Evolutionary conservation across 108 stramenopile genomes (phyloP).

Genomic region (Skeletonema grethae): DNA sequence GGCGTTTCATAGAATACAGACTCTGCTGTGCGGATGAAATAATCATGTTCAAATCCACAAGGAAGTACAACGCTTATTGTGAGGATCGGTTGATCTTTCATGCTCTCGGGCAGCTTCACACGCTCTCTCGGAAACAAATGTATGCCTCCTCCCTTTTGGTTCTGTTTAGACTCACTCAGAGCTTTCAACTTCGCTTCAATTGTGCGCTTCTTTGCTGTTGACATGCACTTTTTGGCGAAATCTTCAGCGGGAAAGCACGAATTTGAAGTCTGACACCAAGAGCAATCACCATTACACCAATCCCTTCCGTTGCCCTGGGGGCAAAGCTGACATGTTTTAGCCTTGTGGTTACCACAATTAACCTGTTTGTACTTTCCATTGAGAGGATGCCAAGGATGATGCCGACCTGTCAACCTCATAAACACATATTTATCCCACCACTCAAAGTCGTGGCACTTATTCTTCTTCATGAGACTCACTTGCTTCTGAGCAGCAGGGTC

Average conservation of each 20-base stretch:
- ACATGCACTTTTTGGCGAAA: slow-evolving; percentile 7
- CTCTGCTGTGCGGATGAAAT: slow-evolving; percentile 34
- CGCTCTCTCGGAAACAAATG: slow-evolving; percentile 11
- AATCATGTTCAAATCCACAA: slow-evolving; percentile 48
- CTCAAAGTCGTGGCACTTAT: slow-evolving; percentile 54
- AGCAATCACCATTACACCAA: slow-evolving; percentile 52
- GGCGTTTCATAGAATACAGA: slow-evolving; percentile 41
- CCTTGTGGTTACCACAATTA: slow-evolving; percentile 48
- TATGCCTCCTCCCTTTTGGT: background rate
- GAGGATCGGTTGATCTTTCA: slow-evolving; percentile 15
- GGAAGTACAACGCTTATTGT: slow-evolving; percentile 46
- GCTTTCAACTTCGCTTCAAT: background rate
- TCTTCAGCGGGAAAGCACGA: slow-evolving; percentile 22
- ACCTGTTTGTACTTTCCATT: slow-evolving; percentile 38
- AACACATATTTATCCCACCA: slow-evolving; percentile 57
- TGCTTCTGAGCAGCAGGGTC: slow-evolving; percentile 49
- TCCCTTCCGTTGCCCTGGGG: slow-evolving; percentile 44
- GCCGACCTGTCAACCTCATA: slow-evolving; percentile 45
- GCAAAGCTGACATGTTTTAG: slow-evolving; percentile 32
- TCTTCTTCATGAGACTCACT: slow-evolving; percentile 33
- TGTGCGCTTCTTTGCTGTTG: background rate
- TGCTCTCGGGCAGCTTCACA: slow-evolving; percentile 14
- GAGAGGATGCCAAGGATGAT: slow-evolving; percentile 47
- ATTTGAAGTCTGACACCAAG: slow-evolving; percentile 26
- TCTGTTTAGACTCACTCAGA: background rate